Evolutionary conservation across 805 yeast genomes (phyloP).

Genomic region (Metschnikowia dekortorum): DNA sequence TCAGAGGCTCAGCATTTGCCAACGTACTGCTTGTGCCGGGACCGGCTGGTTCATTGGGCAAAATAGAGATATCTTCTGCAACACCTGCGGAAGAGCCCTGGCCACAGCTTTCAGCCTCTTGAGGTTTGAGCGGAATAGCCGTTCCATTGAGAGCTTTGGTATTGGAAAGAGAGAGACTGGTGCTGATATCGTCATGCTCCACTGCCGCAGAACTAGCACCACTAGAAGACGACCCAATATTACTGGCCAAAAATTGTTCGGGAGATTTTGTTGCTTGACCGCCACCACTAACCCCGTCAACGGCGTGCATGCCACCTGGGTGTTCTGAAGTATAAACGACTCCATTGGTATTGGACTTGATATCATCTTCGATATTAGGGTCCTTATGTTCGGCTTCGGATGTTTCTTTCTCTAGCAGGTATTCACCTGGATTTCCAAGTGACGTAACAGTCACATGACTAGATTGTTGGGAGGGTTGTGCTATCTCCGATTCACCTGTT

Average conservation of each 20-base stretch:
- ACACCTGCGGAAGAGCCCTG: background rate
- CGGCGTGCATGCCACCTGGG: too few relatives aligned
- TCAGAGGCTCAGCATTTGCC: background rate
- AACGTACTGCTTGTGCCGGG: background rate
- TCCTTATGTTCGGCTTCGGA: too few relatives aligned
- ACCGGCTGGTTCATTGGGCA: background rate
- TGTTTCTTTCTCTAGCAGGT: too few relatives aligned
- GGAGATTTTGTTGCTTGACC: background rate
- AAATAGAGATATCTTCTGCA: background rate
- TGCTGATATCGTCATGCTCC: background rate
- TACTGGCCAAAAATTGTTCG: background rate
- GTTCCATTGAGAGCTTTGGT: background rate
- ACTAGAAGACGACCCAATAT: too few relatives aligned
- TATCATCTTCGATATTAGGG: too few relatives aligned
- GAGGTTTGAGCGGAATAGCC: background rate
- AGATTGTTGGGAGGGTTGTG: too few relatives aligned
- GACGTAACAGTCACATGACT: too few relatives aligned
- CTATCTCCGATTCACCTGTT: too few relatives aligned
- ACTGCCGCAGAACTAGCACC: background rate
- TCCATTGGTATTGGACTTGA: too few relatives aligned
- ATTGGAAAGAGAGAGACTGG: background rate
- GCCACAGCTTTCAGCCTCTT: background rate
- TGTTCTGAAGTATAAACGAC: too few relatives aligned
- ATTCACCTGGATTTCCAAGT: too few relatives aligned
- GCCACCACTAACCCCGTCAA: background rate